Percentiles rank a stretch among this genome's conserved stretches.
Evolutionary conservation across 441 rosid genomes (phyloP).

Genomic region (Erodium chrysanthum): DNA sequence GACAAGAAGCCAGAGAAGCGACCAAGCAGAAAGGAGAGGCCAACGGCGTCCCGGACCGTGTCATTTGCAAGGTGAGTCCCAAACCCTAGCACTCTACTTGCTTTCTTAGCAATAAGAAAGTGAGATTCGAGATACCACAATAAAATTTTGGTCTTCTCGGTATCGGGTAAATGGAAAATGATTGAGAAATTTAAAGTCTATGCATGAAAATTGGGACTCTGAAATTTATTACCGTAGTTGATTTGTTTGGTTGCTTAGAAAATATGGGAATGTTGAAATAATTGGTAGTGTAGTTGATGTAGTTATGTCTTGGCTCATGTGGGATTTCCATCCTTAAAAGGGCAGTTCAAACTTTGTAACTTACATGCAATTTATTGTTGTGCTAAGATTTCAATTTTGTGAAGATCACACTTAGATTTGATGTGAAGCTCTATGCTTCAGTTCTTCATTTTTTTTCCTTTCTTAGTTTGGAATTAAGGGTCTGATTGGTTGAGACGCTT

Average conservation of each 20-base stretch:
- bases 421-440: background rate
- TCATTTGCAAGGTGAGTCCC: slow-evolving; percentile 48
- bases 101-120: too few relatives aligned
- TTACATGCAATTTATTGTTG: background rate
- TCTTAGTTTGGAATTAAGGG: too few relatives aligned
- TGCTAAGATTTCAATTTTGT: background rate
- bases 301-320: background rate
- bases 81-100: slow-evolving; percentile 7
- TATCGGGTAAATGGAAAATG: too few relatives aligned
- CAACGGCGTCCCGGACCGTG: slow-evolving; percentile 26
- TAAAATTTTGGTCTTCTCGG: too few relatives aligned
- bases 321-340: background rate
- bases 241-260: too few relatives aligned
- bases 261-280: background rate
- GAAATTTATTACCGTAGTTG: too few relatives aligned
- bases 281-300: background rate
- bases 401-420: background rate
- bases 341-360: background rate
- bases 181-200: background rate
- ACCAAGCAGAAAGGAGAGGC: slow-evolving; percentile 19
- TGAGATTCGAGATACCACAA: too few relatives aligned
- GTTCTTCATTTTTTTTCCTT: background rate
- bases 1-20: slow-evolving; percentile 12
- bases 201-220: background rate
- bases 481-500: background rate